These are phyloP conservation scores for Paramecium caudatum DNA, from an alignment of 73 alveolate species.

Conservation along the genomic window DNA sequence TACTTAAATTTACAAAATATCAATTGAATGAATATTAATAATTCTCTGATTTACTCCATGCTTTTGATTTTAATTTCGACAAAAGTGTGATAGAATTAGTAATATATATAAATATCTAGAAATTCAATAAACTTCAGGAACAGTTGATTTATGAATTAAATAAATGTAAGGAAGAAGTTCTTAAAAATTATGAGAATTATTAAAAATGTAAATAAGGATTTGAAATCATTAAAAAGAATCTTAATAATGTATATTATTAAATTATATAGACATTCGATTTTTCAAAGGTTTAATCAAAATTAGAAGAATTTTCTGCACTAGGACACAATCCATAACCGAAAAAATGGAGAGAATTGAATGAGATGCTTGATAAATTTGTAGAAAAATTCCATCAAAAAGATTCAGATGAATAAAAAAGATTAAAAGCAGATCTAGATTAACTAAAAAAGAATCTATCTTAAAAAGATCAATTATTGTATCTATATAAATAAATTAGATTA, in stretches of 20 bases:
- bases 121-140: not conserved
- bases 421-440: not conserved
- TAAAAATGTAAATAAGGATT: not conserved
- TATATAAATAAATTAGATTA: not conserved
- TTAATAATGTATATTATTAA: not conserved
- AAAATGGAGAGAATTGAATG: not conserved
- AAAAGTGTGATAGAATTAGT: conserved; percentile 10
- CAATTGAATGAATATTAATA: not conserved
- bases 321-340: not conserved
- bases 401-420: not conserved
- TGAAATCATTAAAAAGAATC: not conserved
- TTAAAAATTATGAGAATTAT: not conserved
- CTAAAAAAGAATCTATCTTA: not conserved
- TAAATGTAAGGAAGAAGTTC: not conserved
- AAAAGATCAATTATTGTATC: not conserved
- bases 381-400: not conserved
- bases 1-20: not conserved
- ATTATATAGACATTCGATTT: not conserved
- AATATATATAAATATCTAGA: not conserved
- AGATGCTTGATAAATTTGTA: not conserved
- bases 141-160: not conserved
- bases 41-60: not conserved
- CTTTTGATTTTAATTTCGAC: not conserved
- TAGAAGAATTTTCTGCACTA: not conserved
- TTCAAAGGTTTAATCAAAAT: not conserved